Percentiles rank a stretch among this genome's conserved stretches.
These are phyloP conservation scores for Sordariomycetes sp. DNA, from an alignment of 2,329 filamentous ascomycete species.

Conservation along the genomic window DNA sequence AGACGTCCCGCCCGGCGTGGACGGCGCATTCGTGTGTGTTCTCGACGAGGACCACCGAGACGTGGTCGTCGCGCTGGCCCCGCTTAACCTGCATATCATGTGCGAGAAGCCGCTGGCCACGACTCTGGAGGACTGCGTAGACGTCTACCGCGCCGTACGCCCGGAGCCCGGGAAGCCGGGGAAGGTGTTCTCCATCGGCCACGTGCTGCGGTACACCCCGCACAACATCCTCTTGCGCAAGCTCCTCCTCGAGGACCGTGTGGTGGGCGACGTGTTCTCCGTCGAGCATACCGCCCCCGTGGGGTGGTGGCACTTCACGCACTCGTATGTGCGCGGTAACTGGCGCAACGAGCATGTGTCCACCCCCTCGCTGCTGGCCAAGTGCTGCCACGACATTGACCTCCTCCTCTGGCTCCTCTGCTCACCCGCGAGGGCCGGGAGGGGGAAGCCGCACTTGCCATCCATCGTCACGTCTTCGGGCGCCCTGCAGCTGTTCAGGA, in stretches of 20 bases:
- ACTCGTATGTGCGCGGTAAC: constrained; percentile 86
- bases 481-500: constrained; percentile 67
- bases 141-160: constrained; percentile 53
- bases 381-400: constrained; percentile 95
- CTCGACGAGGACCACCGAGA: constrained; percentile 82
- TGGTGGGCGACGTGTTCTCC: constrained; percentile 76
- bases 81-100: constrained; percentile 68
- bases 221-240: constrained; percentile 80
- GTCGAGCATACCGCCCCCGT: constrained; percentile 90
- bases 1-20: constrained; percentile 40
- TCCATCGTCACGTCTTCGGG: constrained; percentile 66
- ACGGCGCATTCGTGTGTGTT: constrained; percentile 56
- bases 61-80: constrained; percentile 64
- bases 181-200: constrained; percentile 75
- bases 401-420: constrained; percentile 85
- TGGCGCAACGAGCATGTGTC: constrained; percentile 73
- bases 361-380: constrained; percentile 80
- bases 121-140: constrained; percentile 64
- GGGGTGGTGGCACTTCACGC: constrained; percentile 91
- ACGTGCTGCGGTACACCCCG: constrained; percentile 86
- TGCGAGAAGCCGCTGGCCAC: constrained; percentile 92
- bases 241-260: constrained; percentile 61
- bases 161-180: constrained; percentile 12
- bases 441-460: constrained; percentile 57
- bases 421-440: constrained; percentile 34